These are phyloP conservation scores for Spongispora temasekensis DNA, from an alignment of 1,284 basidiomycete species.

Conservation along the genomic window DNA sequence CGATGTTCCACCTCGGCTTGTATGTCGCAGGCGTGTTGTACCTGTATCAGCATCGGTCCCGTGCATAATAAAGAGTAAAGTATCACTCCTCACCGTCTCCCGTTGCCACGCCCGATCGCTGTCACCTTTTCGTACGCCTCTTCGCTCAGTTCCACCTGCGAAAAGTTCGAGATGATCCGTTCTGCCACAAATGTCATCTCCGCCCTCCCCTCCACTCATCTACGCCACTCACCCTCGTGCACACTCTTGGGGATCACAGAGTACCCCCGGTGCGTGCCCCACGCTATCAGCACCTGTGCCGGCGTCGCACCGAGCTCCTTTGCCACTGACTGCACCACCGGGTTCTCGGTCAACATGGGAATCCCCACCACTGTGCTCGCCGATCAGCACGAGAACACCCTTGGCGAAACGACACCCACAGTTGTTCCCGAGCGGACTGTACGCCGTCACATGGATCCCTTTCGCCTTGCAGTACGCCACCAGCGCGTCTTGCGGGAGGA, in stretches of 20 bases:
- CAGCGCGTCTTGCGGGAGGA: constrained; percentile 71
- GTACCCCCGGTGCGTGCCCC: constrained; percentile 65
- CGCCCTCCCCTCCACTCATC: too few species aligned
- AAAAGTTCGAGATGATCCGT: constrained; percentile 70
- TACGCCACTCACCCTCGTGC: constrained; percentile 39
- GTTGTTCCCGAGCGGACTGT: constrained; percentile 85
- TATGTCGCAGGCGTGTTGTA: constrained; percentile 71
- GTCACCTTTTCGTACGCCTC: constrained; percentile 63
- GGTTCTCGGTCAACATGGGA: constrained; percentile 63
- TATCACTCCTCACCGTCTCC: constrained; percentile 43
- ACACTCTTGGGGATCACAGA: constrained; percentile 77
- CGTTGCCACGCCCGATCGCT: constrained; percentile 54
- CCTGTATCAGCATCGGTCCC: constrained; percentile 30
- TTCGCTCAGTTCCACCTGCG: constrained; percentile 62
- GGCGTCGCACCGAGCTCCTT: constrained; percentile 56
- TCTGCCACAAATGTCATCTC: constrained; percentile 20
- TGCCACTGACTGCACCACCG: constrained; percentile 63
- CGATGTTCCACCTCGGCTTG: constrained; percentile 64
- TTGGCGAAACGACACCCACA: constrained; percentile 38
- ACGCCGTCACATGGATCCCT: constrained; percentile 81
- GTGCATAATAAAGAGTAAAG: too few species aligned
- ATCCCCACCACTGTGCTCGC: constrained; percentile 48
- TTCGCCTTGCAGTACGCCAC: constrained; percentile 70
- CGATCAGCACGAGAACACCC: not conserved
- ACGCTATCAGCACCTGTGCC: constrained; percentile 73